A percentile compares a stretch with the other conserved stretches of the same genome.
Evolutionary conservation across 2,329 filamentous ascomycete genomes (phyloP).

Genomic region (Oidium heveae): DNA sequence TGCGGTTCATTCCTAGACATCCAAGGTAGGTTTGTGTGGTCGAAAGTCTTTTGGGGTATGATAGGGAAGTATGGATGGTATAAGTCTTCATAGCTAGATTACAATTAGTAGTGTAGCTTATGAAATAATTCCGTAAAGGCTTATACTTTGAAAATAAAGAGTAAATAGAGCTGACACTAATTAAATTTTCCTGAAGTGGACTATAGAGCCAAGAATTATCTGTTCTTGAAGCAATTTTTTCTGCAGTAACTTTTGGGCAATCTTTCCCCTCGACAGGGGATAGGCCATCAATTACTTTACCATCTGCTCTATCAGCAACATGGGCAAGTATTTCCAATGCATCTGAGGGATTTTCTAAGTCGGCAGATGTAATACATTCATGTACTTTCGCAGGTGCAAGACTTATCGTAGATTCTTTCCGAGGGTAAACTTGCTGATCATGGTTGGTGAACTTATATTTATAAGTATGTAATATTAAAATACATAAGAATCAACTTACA

Average conservation of each 20-base stretch:
- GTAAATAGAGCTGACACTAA: slow-evolving; percentile 10
- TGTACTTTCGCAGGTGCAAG: slow-evolving; percentile 5
- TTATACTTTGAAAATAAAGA: slow-evolving; percentile 9
- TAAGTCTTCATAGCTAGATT: slow-evolving; percentile 9
- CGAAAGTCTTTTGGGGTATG: slow-evolving; percentile 25
- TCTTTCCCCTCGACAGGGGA: background rate
- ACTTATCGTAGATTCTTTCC: slow-evolving; percentile 6
- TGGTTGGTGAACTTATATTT: background rate
- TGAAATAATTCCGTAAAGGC: background rate
- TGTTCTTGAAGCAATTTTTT: slow-evolving; percentile 4
- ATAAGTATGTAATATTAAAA: background rate
- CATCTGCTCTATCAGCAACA: slow-evolving; percentile 12
- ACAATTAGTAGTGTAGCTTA: background rate
- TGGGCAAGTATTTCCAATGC: slow-evolving; percentile 13
- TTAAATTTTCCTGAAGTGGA: slow-evolving; percentile 9
- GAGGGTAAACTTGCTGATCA: slow-evolving; percentile 4
- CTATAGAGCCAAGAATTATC: slow-evolving; percentile 10
- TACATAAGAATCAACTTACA: background rate
- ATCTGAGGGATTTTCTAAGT: slow-evolving; percentile 14
- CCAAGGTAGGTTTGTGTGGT: slow-evolving; percentile 26
- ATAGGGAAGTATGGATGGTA: slow-evolving; percentile 49
- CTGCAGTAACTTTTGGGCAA: background rate
- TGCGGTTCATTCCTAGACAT: slow-evolving; percentile 34
- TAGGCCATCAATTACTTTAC: slow-evolving; percentile 3
- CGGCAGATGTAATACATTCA: slow-evolving; percentile 12